These are phyloP conservation scores for Agrocybe praecox DNA, from an alignment of 768 basidiomycete genomes.

Conservation along the genomic window DNA sequence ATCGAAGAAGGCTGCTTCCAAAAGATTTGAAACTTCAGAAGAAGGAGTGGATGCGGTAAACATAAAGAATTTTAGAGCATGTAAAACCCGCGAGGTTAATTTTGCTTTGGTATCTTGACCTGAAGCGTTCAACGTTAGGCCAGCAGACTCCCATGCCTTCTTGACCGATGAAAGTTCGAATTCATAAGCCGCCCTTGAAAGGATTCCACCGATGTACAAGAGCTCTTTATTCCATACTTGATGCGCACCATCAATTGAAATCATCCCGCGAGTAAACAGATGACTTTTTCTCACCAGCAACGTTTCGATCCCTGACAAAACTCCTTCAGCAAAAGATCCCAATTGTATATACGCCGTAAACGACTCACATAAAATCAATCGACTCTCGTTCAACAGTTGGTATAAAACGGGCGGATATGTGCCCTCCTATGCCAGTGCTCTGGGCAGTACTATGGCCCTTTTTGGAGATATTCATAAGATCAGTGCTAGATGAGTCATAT, in stretches of 20 bases:
- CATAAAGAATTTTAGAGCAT: slow-evolving; percentile 88
- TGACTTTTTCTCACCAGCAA: slow-evolving; percentile 60
- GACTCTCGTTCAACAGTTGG: slow-evolving; percentile 96
- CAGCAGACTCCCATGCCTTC: slow-evolving; percentile 58
- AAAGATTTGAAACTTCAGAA: slow-evolving; percentile 65
- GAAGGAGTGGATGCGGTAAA: slow-evolving; percentile 90
- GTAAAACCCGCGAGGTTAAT: slow-evolving; percentile 66
- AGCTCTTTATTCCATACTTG: slow-evolving; percentile 93
- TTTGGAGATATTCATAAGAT: neutral
- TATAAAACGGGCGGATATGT: slow-evolving; percentile 82
- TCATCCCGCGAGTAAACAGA: neutral
- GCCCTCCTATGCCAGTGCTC: slow-evolving; percentile 78
- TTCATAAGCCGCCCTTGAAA: slow-evolving; percentile 85
- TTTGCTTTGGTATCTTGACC: slow-evolving; percentile 47
- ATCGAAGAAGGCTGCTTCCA: slow-evolving; percentile 81
- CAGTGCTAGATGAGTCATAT: too few relatives aligned
- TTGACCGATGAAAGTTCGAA: slow-evolving; percentile 68
- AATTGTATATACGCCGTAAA: neutral
- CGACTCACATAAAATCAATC: slow-evolving; percentile 78
- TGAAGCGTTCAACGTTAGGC: slow-evolving; percentile 25
- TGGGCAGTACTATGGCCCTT: slow-evolving; percentile 91
- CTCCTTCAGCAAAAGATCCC: neutral
- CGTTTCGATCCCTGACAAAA: slow-evolving; percentile 74
- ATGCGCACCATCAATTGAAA: neutral
- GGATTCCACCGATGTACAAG: slow-evolving; percentile 80